Evolutionary conservation across 2,329 filamentous ascomycete genomes (phyloP), one percentile per base, ranked within the genome.

Genomic region (Diaporthe citri): DNA sequence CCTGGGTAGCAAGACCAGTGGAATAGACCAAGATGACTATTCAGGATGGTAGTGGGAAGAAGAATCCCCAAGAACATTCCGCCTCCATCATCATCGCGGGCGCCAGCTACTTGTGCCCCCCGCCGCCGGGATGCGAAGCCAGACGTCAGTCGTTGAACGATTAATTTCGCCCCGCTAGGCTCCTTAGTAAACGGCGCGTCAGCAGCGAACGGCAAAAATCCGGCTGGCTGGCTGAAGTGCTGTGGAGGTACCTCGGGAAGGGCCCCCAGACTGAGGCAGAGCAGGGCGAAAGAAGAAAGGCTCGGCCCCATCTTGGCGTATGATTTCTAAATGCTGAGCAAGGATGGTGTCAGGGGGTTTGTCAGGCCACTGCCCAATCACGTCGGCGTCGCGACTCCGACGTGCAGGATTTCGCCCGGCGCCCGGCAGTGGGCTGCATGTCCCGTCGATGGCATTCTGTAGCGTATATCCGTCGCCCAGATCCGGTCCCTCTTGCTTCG

Each of bases 151-250:
- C 48, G 64, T 55, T 41, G 31, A 67, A 67, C 55, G 34, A 55
- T 41, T 55, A 69, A 55, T 41, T 41, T 41, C 48, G 64, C 64
- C 64, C 64, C 48, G 64, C 64, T 12, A 20, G 31, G 8, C 9
- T n/a, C 60, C 71, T 72, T 72, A 72, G 71, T 72, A 72, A 72
- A 64, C 34, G 25, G 43, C 46, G 36, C 41, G 71, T 72, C 71
- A 72, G 71, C 71, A 72, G 34, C 46, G 48, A 22, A 62, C 43
- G 71, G 60, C 55, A 25, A 57, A 62, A 41, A 60, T 9, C 57
- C 71, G 46, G 57, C 36, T 39, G 15, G 31, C 70, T 56, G 43
- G 57, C n/a, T 25, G 17, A 46, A 72, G 17, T 39, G n/a, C 41
- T 48, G 28, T 7, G 62, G 31, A 20, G 43, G 31, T 31, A 36